These are phyloP conservation scores for Sporothrix curviconia DNA, from an alignment of 2,329 filamentous ascomycete species.

Conservation along the genomic window DNA sequence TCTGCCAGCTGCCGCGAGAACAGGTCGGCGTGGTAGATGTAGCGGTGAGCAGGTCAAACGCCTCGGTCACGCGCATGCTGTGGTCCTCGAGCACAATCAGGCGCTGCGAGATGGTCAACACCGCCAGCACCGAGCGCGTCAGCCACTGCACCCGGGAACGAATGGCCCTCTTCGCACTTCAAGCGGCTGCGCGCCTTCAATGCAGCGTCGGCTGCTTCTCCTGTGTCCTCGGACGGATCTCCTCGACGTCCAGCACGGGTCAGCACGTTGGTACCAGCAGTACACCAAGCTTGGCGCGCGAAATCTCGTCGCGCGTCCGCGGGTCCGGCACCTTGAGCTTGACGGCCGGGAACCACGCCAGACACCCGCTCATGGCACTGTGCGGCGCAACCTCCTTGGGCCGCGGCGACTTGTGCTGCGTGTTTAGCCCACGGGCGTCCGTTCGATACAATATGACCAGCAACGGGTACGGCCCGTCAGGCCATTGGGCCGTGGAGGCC, in stretches of 20 bases:
- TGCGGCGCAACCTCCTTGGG: constrained; percentile 89
- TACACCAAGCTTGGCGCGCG: constrained; percentile 87
- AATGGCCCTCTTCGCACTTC: constrained; percentile 90
- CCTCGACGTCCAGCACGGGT: constrained; percentile 85
- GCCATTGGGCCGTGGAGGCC: constrained; percentile 91
- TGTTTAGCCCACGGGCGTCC: constrained; percentile 91
- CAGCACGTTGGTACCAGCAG: constrained; percentile 97
- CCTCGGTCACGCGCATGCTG: constrained; percentile 78
- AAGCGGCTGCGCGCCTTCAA: constrained; percentile 82
- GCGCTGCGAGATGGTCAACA: constrained; percentile 90
- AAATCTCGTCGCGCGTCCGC: constrained; percentile 60
- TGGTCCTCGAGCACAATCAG: constrained; percentile 88
- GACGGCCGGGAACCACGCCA: constrained; percentile 96
- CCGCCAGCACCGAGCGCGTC: constrained; percentile 81
- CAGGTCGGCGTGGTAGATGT: constrained; percentile 85
- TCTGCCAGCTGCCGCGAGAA: constrained; percentile 83
- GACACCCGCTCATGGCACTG: constrained; percentile 83
- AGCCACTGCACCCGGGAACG: constrained; percentile 97
- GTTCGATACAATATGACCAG: constrained; percentile 96
- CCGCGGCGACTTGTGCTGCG: constrained; percentile 85
- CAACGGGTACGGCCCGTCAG: constrained; percentile 90
- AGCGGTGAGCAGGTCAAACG: constrained; percentile 83
- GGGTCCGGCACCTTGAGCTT: constrained; percentile 73
- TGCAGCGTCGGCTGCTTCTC: constrained; percentile 72
- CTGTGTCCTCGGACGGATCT: constrained; percentile 57